Conservation (phyloP, 768 basidiomycete species). For the Rossbeevera mucosa region DNA sequence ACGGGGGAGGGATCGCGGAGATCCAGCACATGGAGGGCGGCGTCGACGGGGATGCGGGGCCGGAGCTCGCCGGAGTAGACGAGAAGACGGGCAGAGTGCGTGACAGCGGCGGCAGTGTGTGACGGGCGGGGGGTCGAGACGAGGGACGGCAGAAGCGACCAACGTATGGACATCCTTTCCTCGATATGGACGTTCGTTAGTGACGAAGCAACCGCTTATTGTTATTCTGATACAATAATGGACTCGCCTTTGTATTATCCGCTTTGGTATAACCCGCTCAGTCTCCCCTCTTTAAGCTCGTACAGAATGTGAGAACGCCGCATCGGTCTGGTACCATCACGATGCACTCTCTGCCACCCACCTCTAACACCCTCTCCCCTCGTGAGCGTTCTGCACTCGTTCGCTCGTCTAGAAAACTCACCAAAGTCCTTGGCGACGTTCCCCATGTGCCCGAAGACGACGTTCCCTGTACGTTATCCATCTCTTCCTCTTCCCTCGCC, state of each 20-base stretch:
- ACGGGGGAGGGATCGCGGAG: constrained; percentile 6
- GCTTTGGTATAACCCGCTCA: constrained; percentile 10
- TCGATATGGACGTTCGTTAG: constrained; percentile 1
- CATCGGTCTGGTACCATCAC: constrained; percentile 26
- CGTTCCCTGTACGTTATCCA: neutral
- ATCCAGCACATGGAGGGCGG: constrained; percentile 25
- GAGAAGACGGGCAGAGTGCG: constrained; percentile 25
- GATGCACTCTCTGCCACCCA: constrained; percentile 42
- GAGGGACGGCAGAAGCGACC: constrained; percentile 26
- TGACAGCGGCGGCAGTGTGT: constrained; percentile 34
- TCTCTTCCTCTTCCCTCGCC: rapidly evolving
- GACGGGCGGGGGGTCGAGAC: constrained; percentile 36
- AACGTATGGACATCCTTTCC: constrained; percentile 23
- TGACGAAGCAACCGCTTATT: neutral
- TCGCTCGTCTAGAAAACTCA: constrained; percentile 56
- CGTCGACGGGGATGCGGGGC: constrained; percentile 40
- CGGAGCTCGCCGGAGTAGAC: constrained; percentile 43
- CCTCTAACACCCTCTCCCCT: constrained; percentile 49
- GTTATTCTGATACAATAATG: constrained; percentile 3
- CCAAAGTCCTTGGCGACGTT: constrained; percentile 52
- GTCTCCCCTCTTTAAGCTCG: constrained; percentile 12
- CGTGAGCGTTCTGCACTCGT: constrained; percentile 52
- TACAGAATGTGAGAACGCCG: neutral
- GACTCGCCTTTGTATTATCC: constrained; percentile 22
- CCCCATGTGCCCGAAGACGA: constrained; percentile 50